phyloP scores from a whole-genome alignment of 108 stramenopile genomes.

The Cyclotella choctawhatcheeana region DNA sequence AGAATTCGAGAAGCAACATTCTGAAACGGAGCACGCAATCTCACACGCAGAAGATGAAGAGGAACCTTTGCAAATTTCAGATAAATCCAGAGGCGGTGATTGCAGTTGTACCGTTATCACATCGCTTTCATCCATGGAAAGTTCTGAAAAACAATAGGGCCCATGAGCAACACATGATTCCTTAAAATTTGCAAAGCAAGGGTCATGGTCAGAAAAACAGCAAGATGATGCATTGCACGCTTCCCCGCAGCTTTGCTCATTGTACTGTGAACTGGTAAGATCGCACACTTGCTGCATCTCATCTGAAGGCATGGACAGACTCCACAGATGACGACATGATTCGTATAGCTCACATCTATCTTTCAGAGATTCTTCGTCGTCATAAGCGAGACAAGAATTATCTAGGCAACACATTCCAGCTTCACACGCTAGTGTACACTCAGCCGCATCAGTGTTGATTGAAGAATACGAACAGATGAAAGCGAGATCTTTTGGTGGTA shows the following conservation, averaged over 20 bases:
- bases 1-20: neutral
- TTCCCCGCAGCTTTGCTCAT: constrained; percentile 1
- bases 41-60: neutral
- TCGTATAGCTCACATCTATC: constrained; percentile 20
- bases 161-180: constrained; percentile 4
- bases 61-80: neutral
- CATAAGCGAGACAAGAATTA: neutral
- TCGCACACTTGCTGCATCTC: constrained; percentile 7
- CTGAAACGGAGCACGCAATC: neutral
- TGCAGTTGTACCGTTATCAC: neutral
- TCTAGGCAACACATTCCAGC: constrained; percentile 26
- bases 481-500: constrained; percentile 7
- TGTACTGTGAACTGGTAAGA: constrained; percentile 3
- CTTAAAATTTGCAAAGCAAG: constrained; percentile 18
- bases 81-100: neutral
- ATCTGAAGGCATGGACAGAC: constrained; percentile 16
- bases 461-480: constrained; percentile 8
- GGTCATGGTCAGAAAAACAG: constrained; percentile 5
- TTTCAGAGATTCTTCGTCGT: neutral
- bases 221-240: constrained; percentile 10
- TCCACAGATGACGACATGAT: constrained; percentile 8
- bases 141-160: constrained; percentile 9
- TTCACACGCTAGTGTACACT: constrained; percentile 11
- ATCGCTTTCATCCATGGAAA: neutral
- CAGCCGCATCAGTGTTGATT: neutral